Evolutionary conservation across 805 yeast genomes (phyloP).

Genomic region (Debaryomyces maramus): DNA sequence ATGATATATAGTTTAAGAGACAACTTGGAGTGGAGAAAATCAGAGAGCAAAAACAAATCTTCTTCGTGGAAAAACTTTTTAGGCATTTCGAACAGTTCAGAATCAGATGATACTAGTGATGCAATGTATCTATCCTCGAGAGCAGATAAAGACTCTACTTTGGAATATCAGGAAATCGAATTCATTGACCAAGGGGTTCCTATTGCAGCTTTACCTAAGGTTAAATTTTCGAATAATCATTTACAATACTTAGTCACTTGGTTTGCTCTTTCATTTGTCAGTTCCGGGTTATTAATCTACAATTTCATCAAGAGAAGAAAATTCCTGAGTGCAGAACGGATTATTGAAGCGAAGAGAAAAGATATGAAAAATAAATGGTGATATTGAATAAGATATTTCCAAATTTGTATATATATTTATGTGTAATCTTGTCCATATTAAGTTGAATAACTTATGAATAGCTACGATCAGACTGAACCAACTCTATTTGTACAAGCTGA

Average conservation of each 20-base stretch:
- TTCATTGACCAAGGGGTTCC: constrained; percentile 85
- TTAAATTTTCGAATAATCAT: constrained; percentile 85
- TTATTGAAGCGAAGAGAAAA: constrained; percentile 39
- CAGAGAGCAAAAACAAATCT: constrained; percentile 8
- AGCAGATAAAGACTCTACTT: constrained; percentile 28
- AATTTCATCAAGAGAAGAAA: constrained; percentile 29
- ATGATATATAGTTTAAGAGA: constrained; percentile 67
- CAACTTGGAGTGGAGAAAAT: constrained; percentile 50
- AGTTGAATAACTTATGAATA: not conserved
- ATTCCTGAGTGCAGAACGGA: constrained; percentile 37
- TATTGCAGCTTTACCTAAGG: constrained; percentile 75
- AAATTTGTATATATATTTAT: not conserved
- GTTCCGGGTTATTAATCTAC: constrained; percentile 60
- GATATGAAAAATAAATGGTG: constrained; percentile 32
- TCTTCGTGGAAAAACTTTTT: constrained; percentile 14
- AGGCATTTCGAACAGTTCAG: constrained; percentile 6
- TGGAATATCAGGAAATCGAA: constrained; percentile 47
- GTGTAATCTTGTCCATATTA: not conserved
- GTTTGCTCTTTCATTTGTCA: constrained; percentile 82
- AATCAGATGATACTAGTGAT: constrained; percentile 15
- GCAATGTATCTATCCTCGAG: constrained; percentile 20
- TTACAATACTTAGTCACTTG: constrained; percentile 91
- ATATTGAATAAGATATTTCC: not conserved
- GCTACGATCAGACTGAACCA: no score
- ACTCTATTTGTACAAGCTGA: constrained; percentile 18